Evolutionary conservation across 768 basidiomycete genomes (phyloP).

Genomic region (Lyophyllum semitale): DNA sequence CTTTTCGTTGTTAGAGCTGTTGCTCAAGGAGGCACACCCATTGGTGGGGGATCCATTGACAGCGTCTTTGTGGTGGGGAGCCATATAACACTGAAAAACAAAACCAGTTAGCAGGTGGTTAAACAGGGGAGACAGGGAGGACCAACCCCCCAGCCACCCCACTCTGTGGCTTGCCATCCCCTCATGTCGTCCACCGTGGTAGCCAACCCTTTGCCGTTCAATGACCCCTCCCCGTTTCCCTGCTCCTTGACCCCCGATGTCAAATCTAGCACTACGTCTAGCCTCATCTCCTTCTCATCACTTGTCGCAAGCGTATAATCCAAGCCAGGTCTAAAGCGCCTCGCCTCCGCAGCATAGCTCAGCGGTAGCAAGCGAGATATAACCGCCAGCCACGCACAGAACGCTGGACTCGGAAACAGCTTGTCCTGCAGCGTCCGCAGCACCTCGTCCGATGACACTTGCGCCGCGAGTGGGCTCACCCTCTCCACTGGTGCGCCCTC

Average conservation of each 20-base stretch:
- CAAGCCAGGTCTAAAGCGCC: conserved; percentile 88
- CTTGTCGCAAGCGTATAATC: conserved; percentile 95
- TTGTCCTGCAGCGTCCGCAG: conserved; percentile 72
- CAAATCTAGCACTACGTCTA: conserved; percentile 86
- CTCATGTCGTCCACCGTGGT: conserved; percentile 30
- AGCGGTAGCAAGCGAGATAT: conserved; percentile 75
- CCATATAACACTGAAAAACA: conserved; percentile 97
- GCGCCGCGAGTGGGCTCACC: conserved; percentile 53
- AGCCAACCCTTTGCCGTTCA: conserved; percentile 25
- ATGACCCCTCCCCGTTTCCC: conserved; percentile 26
- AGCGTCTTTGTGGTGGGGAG: conserved; percentile 83
- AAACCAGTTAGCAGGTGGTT: too few relatives aligned
- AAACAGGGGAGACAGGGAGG: too few relatives aligned
- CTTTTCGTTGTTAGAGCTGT: conserved; percentile 11
- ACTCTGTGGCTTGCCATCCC: conserved; percentile 74
- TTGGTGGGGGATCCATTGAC: conserved; percentile 21
- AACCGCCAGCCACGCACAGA: conserved; percentile 85
- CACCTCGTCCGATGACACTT: conserved; percentile 56
- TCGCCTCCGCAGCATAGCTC: conserved; percentile 73
- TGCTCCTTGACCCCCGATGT: conserved; percentile 61
- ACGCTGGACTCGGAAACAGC: conserved; percentile 78
- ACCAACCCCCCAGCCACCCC: conserved; percentile 93
- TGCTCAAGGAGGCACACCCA: neutral
- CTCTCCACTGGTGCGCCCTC: conserved; percentile 41
- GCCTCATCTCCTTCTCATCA: conserved; percentile 75